Percentiles rank a stretch among this genome's conserved stretches.
phyloP scores from a whole-genome alignment of 2,329 filamentous ascomycete species.

The Xylariomycetidae sp. region DNA sequence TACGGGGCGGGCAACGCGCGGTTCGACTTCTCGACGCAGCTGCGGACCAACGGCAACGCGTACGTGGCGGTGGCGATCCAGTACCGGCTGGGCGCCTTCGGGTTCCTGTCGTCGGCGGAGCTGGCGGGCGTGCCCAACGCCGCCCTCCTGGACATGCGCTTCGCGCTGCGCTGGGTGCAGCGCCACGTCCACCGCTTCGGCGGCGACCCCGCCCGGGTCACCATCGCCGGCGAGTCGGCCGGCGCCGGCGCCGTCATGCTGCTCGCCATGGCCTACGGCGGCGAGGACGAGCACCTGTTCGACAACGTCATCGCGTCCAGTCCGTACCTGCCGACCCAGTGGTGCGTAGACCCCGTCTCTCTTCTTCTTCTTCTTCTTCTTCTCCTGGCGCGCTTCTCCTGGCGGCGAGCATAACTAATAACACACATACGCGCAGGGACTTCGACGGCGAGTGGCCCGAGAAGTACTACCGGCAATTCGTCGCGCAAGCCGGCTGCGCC shows the following conservation, averaged over 20 bases:
- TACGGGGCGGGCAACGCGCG: conserved; percentile 26
- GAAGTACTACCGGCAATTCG: conserved; percentile 27
- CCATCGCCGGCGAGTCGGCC: conserved; percentile 47
- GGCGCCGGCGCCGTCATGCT: conserved; percentile 44
- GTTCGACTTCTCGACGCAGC: conserved; percentile 18
- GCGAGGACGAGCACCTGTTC: conserved; percentile 39
- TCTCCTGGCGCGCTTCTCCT: background rate
- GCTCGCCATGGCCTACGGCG: conserved; percentile 41
- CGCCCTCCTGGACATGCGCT: conserved; percentile 44
- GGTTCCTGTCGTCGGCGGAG: conserved; percentile 42
- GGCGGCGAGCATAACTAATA: background rate
- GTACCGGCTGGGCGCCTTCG: conserved; percentile 37
- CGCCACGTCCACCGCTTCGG: conserved; percentile 46
- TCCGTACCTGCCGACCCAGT: conserved; percentile 50
- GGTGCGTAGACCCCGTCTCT: conserved; percentile 25
- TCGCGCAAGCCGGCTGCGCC: conserved; percentile 28
- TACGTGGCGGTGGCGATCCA: conserved; percentile 37
- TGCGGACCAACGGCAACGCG: conserved; percentile 33
- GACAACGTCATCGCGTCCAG: conserved; percentile 31
- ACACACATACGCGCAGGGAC: conserved; percentile 9
- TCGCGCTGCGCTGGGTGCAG: conserved; percentile 47
- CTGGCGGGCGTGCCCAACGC: conserved; percentile 39
- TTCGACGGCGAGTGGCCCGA: conserved; percentile 27
- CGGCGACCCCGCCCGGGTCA: conserved; percentile 45
- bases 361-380: background rate